These are phyloP conservation scores for Globisporangium middletonii DNA, from an alignment of 352 stramenopile species.

Conservation along the genomic window DNA sequence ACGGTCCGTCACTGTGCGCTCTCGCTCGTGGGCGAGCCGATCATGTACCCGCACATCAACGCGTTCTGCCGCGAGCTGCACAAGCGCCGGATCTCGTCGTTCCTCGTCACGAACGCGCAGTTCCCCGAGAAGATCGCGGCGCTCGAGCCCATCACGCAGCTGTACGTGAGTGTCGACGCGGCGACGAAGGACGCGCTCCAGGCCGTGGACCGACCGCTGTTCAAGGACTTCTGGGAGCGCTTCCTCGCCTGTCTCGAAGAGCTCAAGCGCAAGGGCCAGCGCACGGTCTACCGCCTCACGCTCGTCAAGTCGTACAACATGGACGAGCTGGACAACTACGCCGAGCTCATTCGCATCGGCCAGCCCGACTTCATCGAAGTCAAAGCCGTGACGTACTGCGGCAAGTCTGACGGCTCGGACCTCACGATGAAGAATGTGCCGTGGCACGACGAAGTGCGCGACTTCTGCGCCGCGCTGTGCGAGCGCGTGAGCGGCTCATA, in stretches of 20 bases:
- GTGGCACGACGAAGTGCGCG: conserved; percentile 96
- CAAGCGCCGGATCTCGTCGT: conserved; percentile 93
- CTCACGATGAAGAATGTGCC: conserved; percentile 98
- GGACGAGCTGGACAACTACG: conserved; percentile 94
- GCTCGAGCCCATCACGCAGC: conserved; percentile 95
- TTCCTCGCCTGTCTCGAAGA: conserved; percentile 89
- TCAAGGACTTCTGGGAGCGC: conserved; percentile 97
- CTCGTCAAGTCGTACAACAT: conserved; percentile 99
- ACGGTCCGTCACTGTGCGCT: conserved; percentile 96
- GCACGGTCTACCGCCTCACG: conserved; percentile 96
- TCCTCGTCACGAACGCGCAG: conserved; percentile 98
- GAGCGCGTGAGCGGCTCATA: conserved; percentile 85
- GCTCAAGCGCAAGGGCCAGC: conserved; percentile 93
- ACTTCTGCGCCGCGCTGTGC: conserved; percentile 84
- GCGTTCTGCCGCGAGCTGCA: conserved; percentile 96
- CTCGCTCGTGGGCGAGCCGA: conserved; percentile 96
- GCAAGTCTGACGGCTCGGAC: conserved; percentile 96
- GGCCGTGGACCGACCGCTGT: conserved; percentile 94
- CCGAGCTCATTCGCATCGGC: conserved; percentile 89
- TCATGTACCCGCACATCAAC: conserved; percentile 99
- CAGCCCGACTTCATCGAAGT: conserved; percentile 93
- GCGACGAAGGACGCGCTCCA: conserved; percentile 95
- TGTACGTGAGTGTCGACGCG: conserved; percentile 99
- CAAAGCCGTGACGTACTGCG: conserved; percentile 98
- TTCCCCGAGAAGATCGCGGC: conserved; percentile 95